A percentile compares a stretch with the other conserved stretches of the same genome.
Evolutionary conservation across 176 grass and related monocot genomes (phyloP).

Genomic region (Musa itinerans): DNA sequence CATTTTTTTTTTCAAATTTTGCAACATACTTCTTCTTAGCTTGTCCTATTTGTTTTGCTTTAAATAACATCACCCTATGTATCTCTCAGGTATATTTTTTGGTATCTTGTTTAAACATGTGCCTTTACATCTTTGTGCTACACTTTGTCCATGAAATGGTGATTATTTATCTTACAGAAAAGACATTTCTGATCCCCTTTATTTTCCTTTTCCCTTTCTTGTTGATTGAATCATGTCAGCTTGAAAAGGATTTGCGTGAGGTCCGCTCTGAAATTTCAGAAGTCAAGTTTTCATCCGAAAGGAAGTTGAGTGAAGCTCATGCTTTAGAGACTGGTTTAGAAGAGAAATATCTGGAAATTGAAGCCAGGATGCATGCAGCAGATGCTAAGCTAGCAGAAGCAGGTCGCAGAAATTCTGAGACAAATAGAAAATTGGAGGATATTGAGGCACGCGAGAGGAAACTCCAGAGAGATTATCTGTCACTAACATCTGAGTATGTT

Average conservation of each 20-base stretch:
- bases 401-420: slow-evolving; percentile 78
- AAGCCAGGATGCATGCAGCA: slow-evolving; percentile 70
- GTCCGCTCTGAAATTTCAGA: slow-evolving; percentile 72
- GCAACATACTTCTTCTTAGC: too few relatives aligned
- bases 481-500: slow-evolving; percentile 66
- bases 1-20: too few relatives aligned
- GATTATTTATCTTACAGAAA: neutral
- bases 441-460: slow-evolving; percentile 61
- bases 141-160: neutral
- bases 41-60: neutral
- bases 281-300: slow-evolving; percentile 71
- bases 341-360: slow-evolving; percentile 79
- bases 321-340: slow-evolving; percentile 72
- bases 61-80: neutral
- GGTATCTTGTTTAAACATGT: neutral
- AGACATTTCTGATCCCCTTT: neutral
- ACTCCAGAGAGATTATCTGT: slow-evolving; percentile 74
- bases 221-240: slow-evolving; percentile 42
- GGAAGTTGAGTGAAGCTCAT: slow-evolving; percentile 64
- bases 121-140: neutral
- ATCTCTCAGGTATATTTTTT: neutral
- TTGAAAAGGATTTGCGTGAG: slow-evolving; percentile 72
- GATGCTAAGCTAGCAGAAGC: slow-evolving; percentile 96
- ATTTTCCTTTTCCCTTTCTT: neutral
- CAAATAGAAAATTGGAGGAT: slow-evolving; percentile 74